Evolutionary conservation across 2,329 filamentous ascomycete species (phyloP), one percentile per base, ranked within the genome.

Genomic region (Nigrospora sphaerica): DNA sequence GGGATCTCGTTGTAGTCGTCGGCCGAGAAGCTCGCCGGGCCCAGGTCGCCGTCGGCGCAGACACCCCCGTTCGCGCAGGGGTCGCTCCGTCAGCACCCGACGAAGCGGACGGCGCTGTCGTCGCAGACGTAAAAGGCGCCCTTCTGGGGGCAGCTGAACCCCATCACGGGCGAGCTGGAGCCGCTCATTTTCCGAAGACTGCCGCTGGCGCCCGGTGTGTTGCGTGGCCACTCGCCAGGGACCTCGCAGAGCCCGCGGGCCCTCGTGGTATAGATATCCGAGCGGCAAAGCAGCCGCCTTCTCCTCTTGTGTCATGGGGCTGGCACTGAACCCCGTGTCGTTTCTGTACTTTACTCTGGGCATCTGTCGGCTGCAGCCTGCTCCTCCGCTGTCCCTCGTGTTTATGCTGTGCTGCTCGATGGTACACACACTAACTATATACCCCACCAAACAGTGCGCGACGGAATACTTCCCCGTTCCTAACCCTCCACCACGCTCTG

Each of bases 51-150:
- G 3, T 37, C 33, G 18, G 54, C 49, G 17, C 55, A 57, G 2
- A 37, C 23, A 2, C 42, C 48, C 12, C 38, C 32, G 16, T 47
- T 46, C 9, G 45, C 40, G 39, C 56, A 57, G 2, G 56, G 55
- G 46, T 57, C 47, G 23, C 48, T 32, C 14, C 47, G 49, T 42
- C 56, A 58, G 45, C 56, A 58, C 1, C 56, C 56, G 9, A 58
- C 13, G 41, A 57, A 58, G 7, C 34, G 32, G 18, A 42, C 13
- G 3, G 44, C n/a, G 46, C 47, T 54, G 16, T 52, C 45, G 33
- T 49, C 42, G 43, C 55, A 57, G 42, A 57, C 50, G 41, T 56
- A 51, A 35, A 56, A 53, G 10, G 34, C 12, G 6, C 54, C 56
- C 12, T 54, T 54, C 13, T 35, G 45, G 1, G 50, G 47, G 23